A percentile compares a stretch with the other conserved stretches of the same genome.
Conservation (phyloP, 1,284 basidiomycete species). For the Gomphus bonarii region DNA sequence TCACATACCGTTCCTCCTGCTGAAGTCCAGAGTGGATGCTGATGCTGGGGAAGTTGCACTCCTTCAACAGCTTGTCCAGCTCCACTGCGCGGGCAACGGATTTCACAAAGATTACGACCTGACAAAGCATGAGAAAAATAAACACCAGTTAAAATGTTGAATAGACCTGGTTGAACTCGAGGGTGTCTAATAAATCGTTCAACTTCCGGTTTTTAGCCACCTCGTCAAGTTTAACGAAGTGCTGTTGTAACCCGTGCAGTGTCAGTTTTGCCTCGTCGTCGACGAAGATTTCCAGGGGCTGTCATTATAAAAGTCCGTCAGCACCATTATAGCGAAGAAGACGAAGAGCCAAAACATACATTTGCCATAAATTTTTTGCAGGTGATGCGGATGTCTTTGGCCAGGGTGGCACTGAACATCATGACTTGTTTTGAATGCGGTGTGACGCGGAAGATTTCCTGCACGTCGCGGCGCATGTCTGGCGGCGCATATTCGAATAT, state of each 20-base stretch:
- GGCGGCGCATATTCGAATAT: constrained; percentile 17
- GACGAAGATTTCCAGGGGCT: constrained; percentile 99
- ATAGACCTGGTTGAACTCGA: constrained; percentile 92
- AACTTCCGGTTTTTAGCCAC: constrained; percentile 94
- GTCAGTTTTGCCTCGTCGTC: constrained; percentile 99
- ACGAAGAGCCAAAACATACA: constrained; percentile 40
- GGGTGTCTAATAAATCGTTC: constrained; percentile 90
- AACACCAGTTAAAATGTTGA: not conserved
- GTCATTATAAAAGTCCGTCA: constrained; percentile 12
- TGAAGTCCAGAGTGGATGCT: constrained; percentile 91
- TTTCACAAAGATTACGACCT: constrained; percentile 99
- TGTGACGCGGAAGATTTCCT: constrained; percentile 99
- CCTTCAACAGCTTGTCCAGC: constrained; percentile 90
- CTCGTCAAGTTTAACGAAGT: constrained; percentile 96
- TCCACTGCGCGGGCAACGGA: constrained; percentile 95
- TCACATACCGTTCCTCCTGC: constrained; percentile 87
- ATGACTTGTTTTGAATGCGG: constrained; percentile 99
- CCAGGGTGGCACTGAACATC: constrained; percentile 99
- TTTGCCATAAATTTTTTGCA: constrained; percentile 99
- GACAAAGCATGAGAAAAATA: constrained; percentile 9
- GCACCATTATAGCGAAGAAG: constrained; percentile 2
- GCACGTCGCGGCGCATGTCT: constrained; percentile 99
- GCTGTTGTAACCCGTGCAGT: constrained; percentile 96
- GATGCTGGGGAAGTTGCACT: constrained; percentile 98
- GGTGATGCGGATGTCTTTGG: constrained; percentile 93